A percentile compares a stretch with the other conserved stretches of the same genome.
These are phyloP conservation scores for Westerdykella ornata DNA, from an alignment of 2,329 filamentous ascomycete genomes.

Conservation along the genomic window DNA sequence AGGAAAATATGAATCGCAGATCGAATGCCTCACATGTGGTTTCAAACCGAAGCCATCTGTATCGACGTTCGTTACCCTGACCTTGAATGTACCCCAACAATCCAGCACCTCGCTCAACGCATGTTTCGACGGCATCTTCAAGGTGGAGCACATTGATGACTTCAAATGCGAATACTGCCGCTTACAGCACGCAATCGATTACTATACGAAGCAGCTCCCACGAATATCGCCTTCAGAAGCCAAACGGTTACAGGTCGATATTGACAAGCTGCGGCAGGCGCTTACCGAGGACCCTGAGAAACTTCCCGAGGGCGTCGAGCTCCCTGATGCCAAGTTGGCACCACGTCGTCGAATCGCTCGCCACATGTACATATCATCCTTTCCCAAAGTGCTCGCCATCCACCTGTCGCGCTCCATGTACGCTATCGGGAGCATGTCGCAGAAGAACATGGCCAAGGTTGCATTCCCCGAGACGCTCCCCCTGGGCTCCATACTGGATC, in stretches of 20 bases:
- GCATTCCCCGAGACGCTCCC: constrained; percentile 81
- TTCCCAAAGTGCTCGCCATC: constrained; percentile 84
- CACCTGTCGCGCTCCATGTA: constrained; percentile 93
- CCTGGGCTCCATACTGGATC: constrained; percentile 70
- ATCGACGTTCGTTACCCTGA: constrained; percentile 86
- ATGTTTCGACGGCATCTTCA: constrained; percentile 91
- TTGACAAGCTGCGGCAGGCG: constrained; percentile 60
- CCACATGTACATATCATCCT: constrained; percentile 77
- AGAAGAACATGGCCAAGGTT: constrained; percentile 93
- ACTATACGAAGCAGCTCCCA: constrained; percentile 55
- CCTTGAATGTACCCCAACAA: constrained; percentile 80
- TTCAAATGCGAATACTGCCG: constrained; percentile 93
- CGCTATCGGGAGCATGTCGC: constrained; percentile 66
- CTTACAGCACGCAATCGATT: constrained; percentile 67
- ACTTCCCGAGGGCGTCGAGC: constrained; percentile 60
- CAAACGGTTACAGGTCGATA: constrained; percentile 51
- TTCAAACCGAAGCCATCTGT: constrained; percentile 80
- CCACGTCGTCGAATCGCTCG: constrained; percentile 80
- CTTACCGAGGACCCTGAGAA: constrained; percentile 77
- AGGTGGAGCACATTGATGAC: constrained; percentile 92
- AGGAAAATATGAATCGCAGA: constrained; percentile 86
- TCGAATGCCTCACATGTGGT: constrained; percentile 82
- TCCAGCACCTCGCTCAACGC: constrained; percentile 69
- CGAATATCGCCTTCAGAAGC: constrained; percentile 32
- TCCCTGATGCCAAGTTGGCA: constrained; percentile 67